Percentiles rank a stretch among this genome's conserved stretches.
These are phyloP conservation scores for Rubia occidens DNA, from an alignment of 305 asterid species.

Conservation along the genomic window DNA sequence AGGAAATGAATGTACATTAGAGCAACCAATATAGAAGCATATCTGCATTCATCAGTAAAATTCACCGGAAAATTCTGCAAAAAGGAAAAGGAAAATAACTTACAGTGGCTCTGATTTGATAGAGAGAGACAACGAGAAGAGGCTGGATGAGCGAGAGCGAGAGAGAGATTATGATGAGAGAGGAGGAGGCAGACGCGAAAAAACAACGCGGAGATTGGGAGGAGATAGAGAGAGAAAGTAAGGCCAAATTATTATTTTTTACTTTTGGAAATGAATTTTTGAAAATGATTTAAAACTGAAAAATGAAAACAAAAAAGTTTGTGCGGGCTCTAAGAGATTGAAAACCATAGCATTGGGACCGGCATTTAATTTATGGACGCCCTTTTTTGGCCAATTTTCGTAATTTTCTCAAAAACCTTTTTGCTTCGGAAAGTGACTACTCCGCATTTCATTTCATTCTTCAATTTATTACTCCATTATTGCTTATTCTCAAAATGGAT, in stretches of 20 bases:
- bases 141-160: constrained; percentile 10
- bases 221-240: constrained; percentile 11
- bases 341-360: constrained; percentile 61
- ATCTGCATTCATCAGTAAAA: constrained; percentile 23
- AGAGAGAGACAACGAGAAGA: constrained; percentile 8
- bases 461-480: background rate
- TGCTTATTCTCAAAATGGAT: background rate
- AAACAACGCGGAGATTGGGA: constrained; percentile 29
- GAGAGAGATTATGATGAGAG: constrained; percentile 12
- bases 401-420: background rate
- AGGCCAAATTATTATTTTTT: background rate
- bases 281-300: background rate
- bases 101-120: constrained; percentile 32
- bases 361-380: constrained; percentile 44
- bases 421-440: background rate
- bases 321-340: constrained; percentile 52
- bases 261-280: background rate
- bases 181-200: constrained; percentile 29
- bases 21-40: constrained; percentile 19
- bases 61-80: background rate
- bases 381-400: constrained; percentile 21
- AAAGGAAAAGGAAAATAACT: constrained; percentile 15
- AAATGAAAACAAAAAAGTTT: constrained; percentile 10
- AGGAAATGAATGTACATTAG: constrained; percentile 20
- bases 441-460: constrained; percentile 3